phyloP scores from a whole-genome alignment of 1,139 yeast genomes.

The Fermentozyma sake region DNA sequence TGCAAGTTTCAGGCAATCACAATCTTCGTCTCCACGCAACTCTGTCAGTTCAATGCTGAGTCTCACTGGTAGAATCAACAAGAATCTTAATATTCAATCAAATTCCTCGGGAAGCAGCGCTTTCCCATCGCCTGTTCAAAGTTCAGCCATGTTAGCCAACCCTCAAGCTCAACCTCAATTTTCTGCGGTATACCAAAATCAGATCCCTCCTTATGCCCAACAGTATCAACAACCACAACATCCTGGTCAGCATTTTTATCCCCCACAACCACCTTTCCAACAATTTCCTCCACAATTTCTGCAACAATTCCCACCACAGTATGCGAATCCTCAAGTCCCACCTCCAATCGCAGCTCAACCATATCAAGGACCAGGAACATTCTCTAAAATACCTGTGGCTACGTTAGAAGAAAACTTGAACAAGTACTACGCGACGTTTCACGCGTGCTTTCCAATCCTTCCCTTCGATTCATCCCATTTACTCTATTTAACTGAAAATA shows the following conservation, averaged over 20 bases:
- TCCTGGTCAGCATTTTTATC: constrained; percentile 2
- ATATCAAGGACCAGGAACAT: too few relatives aligned
- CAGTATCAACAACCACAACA: too few relatives aligned
- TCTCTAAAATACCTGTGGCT: constrained; percentile 10
- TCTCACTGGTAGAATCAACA: constrained; percentile 40
- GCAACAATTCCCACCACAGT: constrained; percentile 2
- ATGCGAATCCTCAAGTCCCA: constrained; percentile 1
- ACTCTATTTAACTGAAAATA: constrained; percentile 15
- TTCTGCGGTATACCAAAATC: too few relatives aligned
- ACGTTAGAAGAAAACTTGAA: constrained; percentile 21
- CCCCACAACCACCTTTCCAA: constrained; percentile 1
- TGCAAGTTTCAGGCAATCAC: constrained; percentile 10
- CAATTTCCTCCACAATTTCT: constrained; percentile 1
- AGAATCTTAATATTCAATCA: constrained; percentile 16
- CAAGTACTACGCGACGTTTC: constrained; percentile 50
- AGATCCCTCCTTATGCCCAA: too few relatives aligned
- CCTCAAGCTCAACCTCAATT: too few relatives aligned
- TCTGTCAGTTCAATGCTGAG: constrained; percentile 44
- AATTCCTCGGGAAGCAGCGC: too few relatives aligned
- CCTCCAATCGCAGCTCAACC: constrained; percentile 2
- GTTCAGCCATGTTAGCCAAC: too few relatives aligned
- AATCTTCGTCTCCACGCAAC: constrained; percentile 40
- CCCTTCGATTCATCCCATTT: constrained; percentile 43
- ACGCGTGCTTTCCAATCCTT: constrained; percentile 52
- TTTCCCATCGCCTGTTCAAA: too few relatives aligned